phyloP scores from a whole-genome alignment of 371 early-diverging fungal species.

The Mucor velutinosus region DNA sequence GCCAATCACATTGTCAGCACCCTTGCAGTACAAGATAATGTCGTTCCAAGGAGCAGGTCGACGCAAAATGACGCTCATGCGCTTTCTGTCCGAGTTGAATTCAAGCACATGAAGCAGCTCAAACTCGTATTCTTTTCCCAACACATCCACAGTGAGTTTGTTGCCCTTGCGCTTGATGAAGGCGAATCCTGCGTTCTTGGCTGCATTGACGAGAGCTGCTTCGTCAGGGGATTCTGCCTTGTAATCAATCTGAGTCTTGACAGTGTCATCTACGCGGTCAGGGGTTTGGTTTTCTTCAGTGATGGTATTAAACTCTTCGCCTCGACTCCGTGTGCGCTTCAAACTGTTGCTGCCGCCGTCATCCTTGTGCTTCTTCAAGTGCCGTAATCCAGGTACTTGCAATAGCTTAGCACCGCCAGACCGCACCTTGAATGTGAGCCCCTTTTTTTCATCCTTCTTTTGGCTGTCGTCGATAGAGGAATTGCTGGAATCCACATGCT shows the following conservation, averaged over 20 bases:
- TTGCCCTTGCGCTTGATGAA: constrained; percentile 57
- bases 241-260: constrained; percentile 38
- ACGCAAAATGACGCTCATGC: constrained; percentile 90
- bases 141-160: constrained; percentile 60
- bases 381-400: constrained; percentile 1
- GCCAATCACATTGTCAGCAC: constrained; percentile 94
- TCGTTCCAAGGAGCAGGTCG: constrained; percentile 79
- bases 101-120: constrained; percentile 82
- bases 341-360: not conserved
- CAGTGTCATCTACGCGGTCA: constrained; percentile 38
- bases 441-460: not conserved
- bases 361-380: constrained; percentile 4
- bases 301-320: constrained; percentile 23
- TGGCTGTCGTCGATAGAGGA: not conserved
- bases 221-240: constrained; percentile 87
- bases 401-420: constrained; percentile 2
- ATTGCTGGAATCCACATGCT: not conserved
- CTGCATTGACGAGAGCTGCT: constrained; percentile 86
- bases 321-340: constrained; percentile 7
- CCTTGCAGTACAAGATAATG: constrained; percentile 90
- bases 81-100: constrained; percentile 92
- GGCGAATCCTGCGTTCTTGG: constrained; percentile 84
- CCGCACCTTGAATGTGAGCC: not conserved
- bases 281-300: constrained; percentile 21
- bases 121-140: constrained; percentile 68